Base-by-base conservation (phyloP, 2,329 filamentous ascomycete genomes). In the Cryphonectria japonica region DNA sequence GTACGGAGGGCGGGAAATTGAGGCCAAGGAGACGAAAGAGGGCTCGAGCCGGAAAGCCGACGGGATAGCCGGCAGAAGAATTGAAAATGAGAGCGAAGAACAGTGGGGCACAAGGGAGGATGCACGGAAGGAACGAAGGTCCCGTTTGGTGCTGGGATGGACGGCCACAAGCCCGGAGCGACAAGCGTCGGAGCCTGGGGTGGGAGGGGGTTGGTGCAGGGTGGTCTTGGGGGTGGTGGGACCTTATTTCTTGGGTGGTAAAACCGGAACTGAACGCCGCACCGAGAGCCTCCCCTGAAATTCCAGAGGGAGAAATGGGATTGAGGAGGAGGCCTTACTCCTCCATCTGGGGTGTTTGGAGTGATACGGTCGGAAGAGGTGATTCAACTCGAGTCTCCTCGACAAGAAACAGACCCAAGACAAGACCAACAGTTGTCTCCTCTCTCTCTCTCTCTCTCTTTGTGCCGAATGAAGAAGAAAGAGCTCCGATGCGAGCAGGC, bases 31-130 rank as follows among this genome's bases (percentile, higher is more conserved):
- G 37, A 32, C 6, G 7, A 39, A 13, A 29, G 13, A 22, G 43
- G 52, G 52, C 60, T 61, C 22, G 50, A 46, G 59, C 65, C 50
- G 69, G 34, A 46, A 9, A 50, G 46, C n/a, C 37, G 61, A 64
- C 52, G 71, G 39, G 62, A 62, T 71, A 59, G 62, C 67, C 71
- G 63, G 69, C 67, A 73, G 67, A 9, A n/a, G 46, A n/a, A 50
- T 2, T 2, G 64, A 64, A 60, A 46, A 60, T 39, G 37, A 52
- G 63, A 26, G 60, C 67, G 52, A 62, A 62, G 59, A 70, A 72
- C 68, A 69, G 72, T 70, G 72, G 76, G 71, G 71, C 71, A 64
- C 68, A 57, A 67, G 64, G 68, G 67, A 59, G 52, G 43, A 67
- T 67, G 69, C 63, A 71, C 71, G 57, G 60, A 71, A 61, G 67